A percentile compares a stretch with the other conserved stretches of the same genome.
phyloP scores from a whole-genome alignment of 192 early-diverging fungal genomes.

The Helicostylum pulchrum region DNA sequence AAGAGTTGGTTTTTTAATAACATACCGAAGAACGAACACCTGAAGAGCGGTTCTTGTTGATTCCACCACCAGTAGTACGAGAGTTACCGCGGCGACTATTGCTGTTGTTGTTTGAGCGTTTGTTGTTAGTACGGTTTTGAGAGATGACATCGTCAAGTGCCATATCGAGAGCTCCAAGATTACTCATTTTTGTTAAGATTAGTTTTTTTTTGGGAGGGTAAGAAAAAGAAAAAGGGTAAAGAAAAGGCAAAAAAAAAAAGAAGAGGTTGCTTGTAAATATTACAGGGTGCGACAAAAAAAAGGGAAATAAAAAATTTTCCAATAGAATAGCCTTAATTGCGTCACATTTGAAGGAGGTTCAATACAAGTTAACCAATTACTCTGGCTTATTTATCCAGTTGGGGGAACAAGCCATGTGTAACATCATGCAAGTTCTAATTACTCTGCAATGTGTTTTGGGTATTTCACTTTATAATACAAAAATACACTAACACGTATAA shows the following conservation, averaged over 20 bases:
- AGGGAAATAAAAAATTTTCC: no score
- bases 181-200: conserved; percentile 7
- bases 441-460: no score
- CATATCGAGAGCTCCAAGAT: conserved; percentile 27
- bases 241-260: not conserved
- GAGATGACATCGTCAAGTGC: conserved; percentile 31
- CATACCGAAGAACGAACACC: conserved; percentile 30
- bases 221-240: not conserved
- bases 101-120: conserved; percentile 8
- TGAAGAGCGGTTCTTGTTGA: conserved; percentile 22
- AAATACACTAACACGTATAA: no score
- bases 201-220: not conserved
- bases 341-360: no score
- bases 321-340: no score
- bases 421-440: no score
- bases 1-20: conserved; percentile 14
- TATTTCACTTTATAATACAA: no score
- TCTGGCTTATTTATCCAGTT: no score
- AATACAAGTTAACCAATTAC: no score
- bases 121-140: conserved; percentile 14
- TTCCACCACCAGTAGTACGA: conserved; percentile 8
- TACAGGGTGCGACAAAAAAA: no score
- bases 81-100: not conserved
- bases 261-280: not conserved
- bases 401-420: no score